phyloP scores from a whole-genome alignment of 2,329 filamentous ascomycete genomes.

The Ophiosphaerella narmari region DNA sequence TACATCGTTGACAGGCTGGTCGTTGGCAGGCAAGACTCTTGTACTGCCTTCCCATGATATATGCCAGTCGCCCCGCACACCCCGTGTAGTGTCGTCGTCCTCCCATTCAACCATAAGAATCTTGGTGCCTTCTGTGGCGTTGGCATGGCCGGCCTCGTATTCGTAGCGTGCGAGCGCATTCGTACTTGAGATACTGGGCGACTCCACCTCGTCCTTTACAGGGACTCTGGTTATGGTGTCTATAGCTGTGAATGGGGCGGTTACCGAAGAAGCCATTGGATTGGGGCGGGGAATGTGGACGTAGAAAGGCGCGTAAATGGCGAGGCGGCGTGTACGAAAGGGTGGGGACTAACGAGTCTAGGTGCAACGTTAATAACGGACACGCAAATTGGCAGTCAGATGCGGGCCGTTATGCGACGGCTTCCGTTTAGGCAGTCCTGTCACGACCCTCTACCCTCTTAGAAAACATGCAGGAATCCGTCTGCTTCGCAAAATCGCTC shows the following conservation, averaged over 20 bases:
- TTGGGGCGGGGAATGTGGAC: constrained; percentile 29
- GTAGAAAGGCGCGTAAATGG: constrained; percentile 31
- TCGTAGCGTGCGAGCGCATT: constrained; percentile 83
- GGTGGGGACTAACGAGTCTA: constrained; percentile 40
- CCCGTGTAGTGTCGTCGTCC: constrained; percentile 58
- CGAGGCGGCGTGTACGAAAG: constrained; percentile 34
- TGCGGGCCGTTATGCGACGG: constrained; percentile 33
- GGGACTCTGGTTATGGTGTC: constrained; percentile 44
- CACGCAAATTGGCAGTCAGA: constrained; percentile 34
- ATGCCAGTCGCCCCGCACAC: constrained; percentile 66
- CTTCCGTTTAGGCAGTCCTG: constrained; percentile 24
- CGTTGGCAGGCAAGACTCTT: constrained; percentile 69
- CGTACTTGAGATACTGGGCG: constrained; percentile 53
- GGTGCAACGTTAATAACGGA: constrained; percentile 35
- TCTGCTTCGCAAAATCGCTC: too few species aligned
- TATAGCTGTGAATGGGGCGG: constrained; percentile 48
- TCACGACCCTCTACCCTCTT: constrained; percentile 1
- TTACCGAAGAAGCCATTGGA: constrained; percentile 42
- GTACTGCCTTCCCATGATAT: constrained; percentile 84
- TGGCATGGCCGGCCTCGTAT: constrained; percentile 75
- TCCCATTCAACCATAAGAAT: constrained; percentile 94
- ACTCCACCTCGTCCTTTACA: constrained; percentile 49
- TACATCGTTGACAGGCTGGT: constrained; percentile 55
- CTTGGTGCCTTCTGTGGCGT: constrained; percentile 75
- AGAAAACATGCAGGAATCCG: neutral